Evolutionary conservation across 83 land plant genomes (phyloP).

Genomic region (Diphasiastrum complanatum): DNA sequence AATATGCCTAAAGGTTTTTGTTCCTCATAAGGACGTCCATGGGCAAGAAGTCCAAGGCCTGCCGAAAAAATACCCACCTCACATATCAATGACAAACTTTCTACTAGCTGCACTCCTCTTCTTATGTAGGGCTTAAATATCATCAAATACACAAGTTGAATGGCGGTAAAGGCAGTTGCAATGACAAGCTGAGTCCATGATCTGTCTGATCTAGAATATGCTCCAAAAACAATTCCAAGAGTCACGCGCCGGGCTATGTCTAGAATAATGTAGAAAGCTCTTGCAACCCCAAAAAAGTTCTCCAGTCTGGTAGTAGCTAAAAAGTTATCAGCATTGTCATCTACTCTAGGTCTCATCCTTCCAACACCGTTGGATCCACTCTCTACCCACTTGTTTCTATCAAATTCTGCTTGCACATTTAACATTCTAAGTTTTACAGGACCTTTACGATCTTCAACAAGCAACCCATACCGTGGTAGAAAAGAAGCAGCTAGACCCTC

Average conservation of each 20-base stretch:
- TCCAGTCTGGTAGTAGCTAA: conserved; percentile 5
- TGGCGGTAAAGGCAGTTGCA: conserved; percentile 36
- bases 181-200: conserved; percentile 26
- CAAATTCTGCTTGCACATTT: conserved; percentile 21
- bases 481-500: conserved; percentile 44
- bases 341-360: conserved; percentile 45
- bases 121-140: conserved; percentile 47
- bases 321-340: conserved; percentile 30
- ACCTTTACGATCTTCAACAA: conserved; percentile 58
- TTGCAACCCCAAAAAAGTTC: conserved; percentile 36
- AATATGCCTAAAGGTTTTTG: conserved; percentile 27
- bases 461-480: conserved; percentile 43
- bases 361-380: conserved; percentile 46
- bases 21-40: conserved; percentile 14
- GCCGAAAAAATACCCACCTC: conserved; percentile 45
- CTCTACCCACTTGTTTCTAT: conserved; percentile 32
- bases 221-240: conserved; percentile 48
- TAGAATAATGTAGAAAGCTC: conserved; percentile 41
- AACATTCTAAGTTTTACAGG: conserved; percentile 45
- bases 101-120: conserved; percentile 50
- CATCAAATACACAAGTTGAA: conserved; percentile 41
- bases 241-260: conserved; percentile 40
- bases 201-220: conserved; percentile 27
- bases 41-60: conserved; percentile 34
- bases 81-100: conserved; percentile 41